Conservation (phyloP, 1,284 basidiomycete genomes). For the Sutorius eximius region DNA sequence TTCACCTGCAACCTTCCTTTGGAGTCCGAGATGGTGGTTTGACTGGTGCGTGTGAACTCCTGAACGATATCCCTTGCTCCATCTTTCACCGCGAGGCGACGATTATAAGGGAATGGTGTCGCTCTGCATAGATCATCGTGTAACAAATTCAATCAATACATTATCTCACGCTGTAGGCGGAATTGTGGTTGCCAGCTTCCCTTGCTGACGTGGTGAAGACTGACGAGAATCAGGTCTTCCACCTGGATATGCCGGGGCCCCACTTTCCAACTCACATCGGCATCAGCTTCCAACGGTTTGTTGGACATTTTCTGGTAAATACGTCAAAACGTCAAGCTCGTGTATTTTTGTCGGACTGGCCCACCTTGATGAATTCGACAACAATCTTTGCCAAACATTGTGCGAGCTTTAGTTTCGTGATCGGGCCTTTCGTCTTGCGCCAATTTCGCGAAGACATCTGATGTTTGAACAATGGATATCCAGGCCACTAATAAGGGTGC, state of each 20-base stretch:
- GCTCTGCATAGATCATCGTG: neutral
- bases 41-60: no score
- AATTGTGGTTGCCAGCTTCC: conserved; percentile 76
- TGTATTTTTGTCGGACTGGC: conserved; percentile 5
- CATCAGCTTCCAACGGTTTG: conserved; percentile 30
- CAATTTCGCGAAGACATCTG: conserved; percentile 75
- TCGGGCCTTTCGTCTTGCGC: conserved; percentile 63
- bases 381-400: conserved; percentile 61
- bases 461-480: conserved; percentile 64
- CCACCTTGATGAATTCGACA: conserved; percentile 51
- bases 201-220: conserved; percentile 72
- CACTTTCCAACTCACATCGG: conserved; percentile 55
- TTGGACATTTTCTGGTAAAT: conserved; percentile 31
- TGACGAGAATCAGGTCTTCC: conserved; percentile 65
- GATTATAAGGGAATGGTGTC: neutral
- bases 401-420: conserved; percentile 59
- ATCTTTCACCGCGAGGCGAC: neutral
- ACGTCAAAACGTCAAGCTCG: neutral
- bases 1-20: no score
- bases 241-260: conserved; percentile 52
- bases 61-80: no score
- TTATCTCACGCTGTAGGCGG: conserved; percentile 37
- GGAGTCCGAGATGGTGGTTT: no score
- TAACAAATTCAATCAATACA: neutral
- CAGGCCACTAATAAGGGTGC: conserved; percentile 59